These are phyloP conservation scores for Ambrosia hybrid DNA, from an alignment of 140 eudicot genomes.

Conservation along the genomic window DNA sequence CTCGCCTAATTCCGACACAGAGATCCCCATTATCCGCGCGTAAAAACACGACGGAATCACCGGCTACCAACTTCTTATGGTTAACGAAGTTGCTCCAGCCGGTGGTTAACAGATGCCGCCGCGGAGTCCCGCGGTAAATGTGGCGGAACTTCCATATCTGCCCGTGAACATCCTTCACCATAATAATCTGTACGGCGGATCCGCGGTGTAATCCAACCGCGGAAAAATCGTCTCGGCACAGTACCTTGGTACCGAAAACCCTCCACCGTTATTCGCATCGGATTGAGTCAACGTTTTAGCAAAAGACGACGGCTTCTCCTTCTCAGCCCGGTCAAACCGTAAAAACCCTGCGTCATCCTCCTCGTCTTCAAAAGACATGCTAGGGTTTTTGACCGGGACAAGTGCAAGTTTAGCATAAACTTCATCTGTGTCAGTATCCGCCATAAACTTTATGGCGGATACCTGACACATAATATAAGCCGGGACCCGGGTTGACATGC, in stretches of 20 bases:
- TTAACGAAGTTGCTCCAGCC: conserved; percentile 86
- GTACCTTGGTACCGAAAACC: conserved; percentile 68
- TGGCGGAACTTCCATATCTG: conserved; percentile 60
- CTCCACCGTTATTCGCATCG: conserved; percentile 81
- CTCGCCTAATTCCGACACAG: conserved; percentile 45
- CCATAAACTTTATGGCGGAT: conserved; percentile 39
- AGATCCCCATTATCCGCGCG: conserved; percentile 49
- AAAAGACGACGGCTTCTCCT: conserved; percentile 45
- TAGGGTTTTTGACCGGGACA: conserved; percentile 31
- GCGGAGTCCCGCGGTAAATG: conserved; percentile 73
- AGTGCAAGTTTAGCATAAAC: conserved; percentile 40
- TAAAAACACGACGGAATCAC: conserved; percentile 44
- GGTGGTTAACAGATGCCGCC: conserved; percentile 71
- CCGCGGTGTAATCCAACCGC: conserved; percentile 48
- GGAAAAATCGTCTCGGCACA: conserved; percentile 78
- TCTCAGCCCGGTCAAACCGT: conserved; percentile 25
- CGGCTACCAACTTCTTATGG: conserved; percentile 49
- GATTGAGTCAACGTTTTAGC: conserved; percentile 71
- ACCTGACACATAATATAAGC: conserved; percentile 39
- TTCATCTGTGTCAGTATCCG: conserved; percentile 45
- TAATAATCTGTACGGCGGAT: conserved; percentile 68
- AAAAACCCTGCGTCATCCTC: conserved; percentile 20
- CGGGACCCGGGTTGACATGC: conserved; percentile 15
- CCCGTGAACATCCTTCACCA: conserved; percentile 49
- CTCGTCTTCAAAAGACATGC: conserved; percentile 1